Evolutionary conservation across 352 stramenopile genomes (phyloP).

Genomic region (Phytopythium kandeliae): DNA sequence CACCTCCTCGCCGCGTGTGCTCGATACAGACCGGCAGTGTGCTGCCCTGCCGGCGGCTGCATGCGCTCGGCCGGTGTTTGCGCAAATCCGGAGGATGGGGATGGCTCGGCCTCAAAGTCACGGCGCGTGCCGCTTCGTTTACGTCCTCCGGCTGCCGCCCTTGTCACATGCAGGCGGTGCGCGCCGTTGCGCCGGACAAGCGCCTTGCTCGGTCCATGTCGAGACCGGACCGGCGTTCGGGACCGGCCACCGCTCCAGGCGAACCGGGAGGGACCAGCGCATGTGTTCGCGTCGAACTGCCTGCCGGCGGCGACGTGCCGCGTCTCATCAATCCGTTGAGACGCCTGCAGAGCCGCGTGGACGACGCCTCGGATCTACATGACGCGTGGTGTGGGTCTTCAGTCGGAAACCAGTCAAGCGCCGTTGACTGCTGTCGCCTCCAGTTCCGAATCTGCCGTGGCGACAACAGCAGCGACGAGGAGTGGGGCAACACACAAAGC

Average conservation of each 20-base stretch:
- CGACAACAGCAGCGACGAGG: too few species aligned
- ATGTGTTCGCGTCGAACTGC: too few species aligned
- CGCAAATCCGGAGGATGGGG: slow-evolving; percentile 2
- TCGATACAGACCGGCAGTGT: too few species aligned
- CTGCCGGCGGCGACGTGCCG: not conserved
- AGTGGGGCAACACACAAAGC: too few species aligned
- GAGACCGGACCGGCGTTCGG: not conserved
- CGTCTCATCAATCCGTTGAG: slow-evolving; percentile 7
- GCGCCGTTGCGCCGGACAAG: slow-evolving; percentile 4
- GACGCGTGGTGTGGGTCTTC: not conserved
- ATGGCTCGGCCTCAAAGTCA: slow-evolving; percentile 1
- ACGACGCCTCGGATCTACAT: not conserved
- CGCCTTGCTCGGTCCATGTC: too few species aligned
- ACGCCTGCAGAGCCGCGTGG: not conserved
- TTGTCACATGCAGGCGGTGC: slow-evolving; percentile 2
- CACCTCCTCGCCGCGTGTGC: too few species aligned
- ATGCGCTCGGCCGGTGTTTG: slow-evolving; percentile 3
- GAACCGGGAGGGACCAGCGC: too few species aligned
- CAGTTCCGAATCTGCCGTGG: too few species aligned
- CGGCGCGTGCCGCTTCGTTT: slow-evolving; percentile 3
- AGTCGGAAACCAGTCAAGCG: not conserved
- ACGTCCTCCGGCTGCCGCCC: slow-evolving; percentile 4
- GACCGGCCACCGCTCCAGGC: not conserved
- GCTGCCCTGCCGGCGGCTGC: too few species aligned
- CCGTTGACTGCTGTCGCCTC: too few species aligned